Evolutionary conservation across 345 rosid species (phyloP), one percentile per base, ranked within the genome.

Genomic region (Triadica sebifera): DNA sequence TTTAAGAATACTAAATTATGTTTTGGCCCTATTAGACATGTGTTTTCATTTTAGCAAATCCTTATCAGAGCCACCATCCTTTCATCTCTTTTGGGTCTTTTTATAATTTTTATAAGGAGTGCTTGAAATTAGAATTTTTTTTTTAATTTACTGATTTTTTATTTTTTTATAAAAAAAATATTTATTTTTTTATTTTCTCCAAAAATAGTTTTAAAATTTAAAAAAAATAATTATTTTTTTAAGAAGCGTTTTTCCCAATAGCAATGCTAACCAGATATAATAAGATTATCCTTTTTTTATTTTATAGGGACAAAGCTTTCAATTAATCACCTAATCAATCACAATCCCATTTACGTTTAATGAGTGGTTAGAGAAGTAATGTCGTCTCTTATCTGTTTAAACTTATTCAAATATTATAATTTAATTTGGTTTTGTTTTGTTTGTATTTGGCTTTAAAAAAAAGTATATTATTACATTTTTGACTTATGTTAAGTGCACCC

Each of bases 1-100:
- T 41, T 8, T n/a, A 2, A 53, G 52, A 71, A 52, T 71, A 6
- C 49, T 22, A 59, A 58, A 65, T 75, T 45, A n/a, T 75, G 74
- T 63, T 34, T 53, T 43, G 67, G 68, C 19, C 61, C 57, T 72
- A 55, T 69, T 15, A 63, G 61, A 56, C 46, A 16, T 69, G 43
- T 67, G 60, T 77, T 62, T 71, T 15, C 10, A 56, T 68, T 63
- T 59, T 70, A 75, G 80, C 76, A 73, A 76, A 81, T 78, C 86
- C 82, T 74, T 50, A 55, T 84, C 84, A 79, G 57, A 81, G 55
- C 71, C 81, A 83, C 74, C 84, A 67, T 37, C 13, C 12, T 13
- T 22, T 11, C 0, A 19, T 24, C 37, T 34, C 24, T 70, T 25
- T 45, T 34, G 43, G n/a, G n/a, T n/a, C n/a, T n/a, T n/a, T n/a